phyloP scores from a whole-genome alignment of 2,329 filamentous ascomycete genomes.

The Graphiopsis chlorocephala region DNA sequence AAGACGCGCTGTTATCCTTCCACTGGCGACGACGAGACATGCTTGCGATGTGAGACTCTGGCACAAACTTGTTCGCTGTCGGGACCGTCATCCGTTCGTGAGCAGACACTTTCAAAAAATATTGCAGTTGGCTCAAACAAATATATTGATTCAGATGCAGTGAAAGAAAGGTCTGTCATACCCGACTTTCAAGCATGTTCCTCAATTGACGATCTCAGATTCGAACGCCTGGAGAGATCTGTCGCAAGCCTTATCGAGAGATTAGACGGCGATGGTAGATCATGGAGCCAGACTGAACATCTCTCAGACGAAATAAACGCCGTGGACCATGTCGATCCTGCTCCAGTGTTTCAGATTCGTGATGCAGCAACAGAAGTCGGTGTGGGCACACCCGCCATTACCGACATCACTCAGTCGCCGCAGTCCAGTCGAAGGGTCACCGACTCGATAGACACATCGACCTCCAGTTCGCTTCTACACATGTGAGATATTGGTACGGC shows the following conservation, averaged over 20 bases:
- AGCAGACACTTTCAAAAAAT: background rate
- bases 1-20: slow-evolving; percentile 1
- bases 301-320: background rate
- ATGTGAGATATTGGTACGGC: background rate
- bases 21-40: background rate
- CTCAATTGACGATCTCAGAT: background rate
- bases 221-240: background rate
- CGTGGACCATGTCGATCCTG: background rate
- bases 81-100: background rate
- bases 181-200: background rate
- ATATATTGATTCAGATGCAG: background rate
- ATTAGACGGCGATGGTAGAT: background rate
- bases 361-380: background rate
- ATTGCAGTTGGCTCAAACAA: background rate
- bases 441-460: background rate
- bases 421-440: background rate
- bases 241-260: background rate
- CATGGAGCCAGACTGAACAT: background rate
- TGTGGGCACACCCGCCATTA: background rate
- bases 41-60: background rate
- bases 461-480: background rate
- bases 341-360: background rate
- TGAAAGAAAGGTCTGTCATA: background rate
- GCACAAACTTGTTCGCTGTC: background rate
- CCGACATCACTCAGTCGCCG: background rate